phyloP scores from a whole-genome alignment of 495 filamentous ascomycete genomes.

The Podospora tetraspora region DNA sequence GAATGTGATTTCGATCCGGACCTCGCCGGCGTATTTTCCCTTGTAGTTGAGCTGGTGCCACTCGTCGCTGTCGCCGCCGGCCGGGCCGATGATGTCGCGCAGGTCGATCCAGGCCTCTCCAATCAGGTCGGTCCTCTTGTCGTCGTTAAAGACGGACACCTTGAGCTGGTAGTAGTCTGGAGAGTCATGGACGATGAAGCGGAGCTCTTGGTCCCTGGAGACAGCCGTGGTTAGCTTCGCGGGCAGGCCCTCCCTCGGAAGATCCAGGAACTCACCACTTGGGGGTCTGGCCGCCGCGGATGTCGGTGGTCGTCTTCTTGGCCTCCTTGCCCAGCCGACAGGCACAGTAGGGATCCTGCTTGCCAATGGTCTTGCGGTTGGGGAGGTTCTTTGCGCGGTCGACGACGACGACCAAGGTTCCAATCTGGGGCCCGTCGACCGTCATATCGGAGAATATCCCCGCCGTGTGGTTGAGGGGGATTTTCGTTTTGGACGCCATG shows the following conservation, averaged over 20 bases:
- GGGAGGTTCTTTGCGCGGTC: conserved; percentile 95
- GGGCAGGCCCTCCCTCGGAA: background rate
- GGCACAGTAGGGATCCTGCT: conserved; percentile 97
- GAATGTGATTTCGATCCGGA: conserved; percentile 92
- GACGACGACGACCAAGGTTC: conserved; percentile 84
- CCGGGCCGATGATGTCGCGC: conserved; percentile 70
- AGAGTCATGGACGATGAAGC: conserved; percentile 93
- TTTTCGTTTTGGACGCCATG: conserved; percentile 46
- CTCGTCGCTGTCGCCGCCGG: conserved; percentile 85
- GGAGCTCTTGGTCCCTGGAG: conserved; percentile 90
- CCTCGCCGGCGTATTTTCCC: conserved; percentile 91
- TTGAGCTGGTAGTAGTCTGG: conserved; percentile 93
- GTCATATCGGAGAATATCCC: conserved; percentile 96
- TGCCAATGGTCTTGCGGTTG: conserved; percentile 93
- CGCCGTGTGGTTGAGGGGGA: conserved; percentile 63
- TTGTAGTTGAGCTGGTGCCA: conserved; percentile 86
- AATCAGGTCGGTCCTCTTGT: conserved; percentile 92
- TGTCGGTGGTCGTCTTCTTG: conserved; percentile 93
- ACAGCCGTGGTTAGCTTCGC: conserved; percentile 11
- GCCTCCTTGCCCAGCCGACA: conserved; percentile 93
- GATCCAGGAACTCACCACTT: conserved; percentile 64
- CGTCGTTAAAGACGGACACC: conserved; percentile 93
- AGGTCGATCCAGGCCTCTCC: conserved; percentile 87
- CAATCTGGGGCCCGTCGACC: conserved; percentile 89
- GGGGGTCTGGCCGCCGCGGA: conserved; percentile 90